Conservation (phyloP, 2,329 filamentous ascomycete species). For the Aspergillus sp. region DNA sequence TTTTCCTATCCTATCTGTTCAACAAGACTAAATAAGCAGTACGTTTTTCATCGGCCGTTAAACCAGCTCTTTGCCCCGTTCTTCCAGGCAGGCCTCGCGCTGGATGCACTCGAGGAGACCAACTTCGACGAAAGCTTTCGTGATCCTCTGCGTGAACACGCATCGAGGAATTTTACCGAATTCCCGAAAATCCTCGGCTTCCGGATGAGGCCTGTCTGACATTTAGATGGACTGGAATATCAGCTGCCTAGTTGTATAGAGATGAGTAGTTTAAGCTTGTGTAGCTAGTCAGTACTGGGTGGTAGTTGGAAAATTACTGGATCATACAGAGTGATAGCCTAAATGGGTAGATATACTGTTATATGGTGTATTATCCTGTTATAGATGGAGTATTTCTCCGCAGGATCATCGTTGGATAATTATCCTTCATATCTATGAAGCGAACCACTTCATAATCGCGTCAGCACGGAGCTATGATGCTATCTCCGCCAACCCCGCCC, state of each 20-base stretch:
- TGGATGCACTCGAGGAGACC: conserved; percentile 47
- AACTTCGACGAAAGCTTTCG: conserved; percentile 36
- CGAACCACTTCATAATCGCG: no score
- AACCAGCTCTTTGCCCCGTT: conserved; percentile 43
- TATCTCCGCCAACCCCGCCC: no score
- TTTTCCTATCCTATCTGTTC: not conserved
- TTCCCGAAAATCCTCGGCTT: conserved; percentile 28
- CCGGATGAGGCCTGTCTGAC: not conserved
- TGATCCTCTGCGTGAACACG: conserved; percentile 23
- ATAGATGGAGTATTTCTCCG: no score
- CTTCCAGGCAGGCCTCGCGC: conserved; percentile 37
- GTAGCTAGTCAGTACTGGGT: no score
- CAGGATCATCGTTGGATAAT: no score
- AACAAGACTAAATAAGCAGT: conserved; percentile 12
- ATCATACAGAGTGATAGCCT: no score
- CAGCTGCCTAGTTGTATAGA: not conserved
- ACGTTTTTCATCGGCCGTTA: conserved; percentile 44
- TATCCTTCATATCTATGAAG: no score
- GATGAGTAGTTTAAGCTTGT: no score
- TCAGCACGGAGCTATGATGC: no score
- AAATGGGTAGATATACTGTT: no score
- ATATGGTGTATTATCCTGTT: no score
- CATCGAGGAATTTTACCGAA: conserved; percentile 35
- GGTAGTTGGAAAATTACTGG: no score
- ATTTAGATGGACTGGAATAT: not conserved